Conservation (phyloP, 2,329 filamentous ascomycete genomes). For the Colletotrichum sp. region DNA sequence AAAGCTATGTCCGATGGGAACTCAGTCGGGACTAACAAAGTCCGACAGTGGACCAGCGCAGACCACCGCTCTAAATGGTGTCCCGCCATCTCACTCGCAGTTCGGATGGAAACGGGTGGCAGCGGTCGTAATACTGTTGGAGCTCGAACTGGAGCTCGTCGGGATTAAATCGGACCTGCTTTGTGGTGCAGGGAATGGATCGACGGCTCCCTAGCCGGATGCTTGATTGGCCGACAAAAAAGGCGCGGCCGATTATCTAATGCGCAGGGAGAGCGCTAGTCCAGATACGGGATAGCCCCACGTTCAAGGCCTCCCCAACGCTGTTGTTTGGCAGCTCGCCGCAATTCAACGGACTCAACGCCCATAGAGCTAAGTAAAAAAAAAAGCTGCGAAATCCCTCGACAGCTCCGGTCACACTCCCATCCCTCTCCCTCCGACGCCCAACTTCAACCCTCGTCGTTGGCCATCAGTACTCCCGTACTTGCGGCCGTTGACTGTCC, state of each 20-base stretch:
- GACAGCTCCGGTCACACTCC: slow-evolving; percentile 20
- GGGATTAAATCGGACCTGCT: slow-evolving; percentile 3
- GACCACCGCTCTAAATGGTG: neutral
- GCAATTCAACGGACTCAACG: slow-evolving; percentile 27
- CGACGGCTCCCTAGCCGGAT: neutral
- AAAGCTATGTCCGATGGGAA: neutral
- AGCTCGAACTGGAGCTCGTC: neutral
- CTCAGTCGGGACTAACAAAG: neutral
- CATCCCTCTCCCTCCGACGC: slow-evolving; percentile 20
- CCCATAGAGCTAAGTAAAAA: slow-evolving; percentile 22
- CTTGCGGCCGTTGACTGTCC: slow-evolving; percentile 1
- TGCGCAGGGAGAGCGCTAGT: neutral
- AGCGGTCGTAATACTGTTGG: neutral
- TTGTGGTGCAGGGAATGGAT: neutral
- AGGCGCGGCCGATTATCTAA: slow-evolving; percentile 11
- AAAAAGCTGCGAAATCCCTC: slow-evolving; percentile 25
- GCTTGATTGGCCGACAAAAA: neutral
- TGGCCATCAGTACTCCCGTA: slow-evolving; percentile 15
- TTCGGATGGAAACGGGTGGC: slow-evolving; percentile 19
- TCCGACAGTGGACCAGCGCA: neutral
- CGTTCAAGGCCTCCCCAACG: slow-evolving; percentile 21
- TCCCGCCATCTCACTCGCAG: neutral
- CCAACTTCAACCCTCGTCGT: slow-evolving; percentile 16
- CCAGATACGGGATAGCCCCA: neutral
- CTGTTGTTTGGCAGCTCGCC: slow-evolving; percentile 21